A percentile compares a stretch with the other conserved stretches of the same genome.
These are phyloP conservation scores for Lactarius akahatsu DNA, from an alignment of 768 basidiomycete species.

Conservation along the genomic window DNA sequence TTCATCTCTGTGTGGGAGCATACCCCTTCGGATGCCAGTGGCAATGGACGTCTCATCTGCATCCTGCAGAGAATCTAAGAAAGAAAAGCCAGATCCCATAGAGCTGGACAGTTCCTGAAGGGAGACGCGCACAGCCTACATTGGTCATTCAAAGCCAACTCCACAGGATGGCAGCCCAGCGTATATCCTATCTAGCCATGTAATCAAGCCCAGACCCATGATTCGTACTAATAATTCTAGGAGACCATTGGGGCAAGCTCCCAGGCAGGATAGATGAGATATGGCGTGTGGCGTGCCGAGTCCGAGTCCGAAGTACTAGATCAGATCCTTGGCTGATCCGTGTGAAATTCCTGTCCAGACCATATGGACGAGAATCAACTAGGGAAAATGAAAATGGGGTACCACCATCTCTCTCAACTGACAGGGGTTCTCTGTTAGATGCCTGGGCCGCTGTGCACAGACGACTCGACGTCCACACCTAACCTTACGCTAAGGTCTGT, in stretches of 20 bases:
- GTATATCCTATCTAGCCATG: neutral
- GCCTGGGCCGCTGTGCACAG: no score
- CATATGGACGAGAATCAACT: neutral
- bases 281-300: neutral
- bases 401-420: neutral
- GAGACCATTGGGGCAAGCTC: neutral
- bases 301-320: neutral
- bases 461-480: neutral
- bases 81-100: neutral
- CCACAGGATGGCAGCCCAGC: no score
- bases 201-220: neutral
- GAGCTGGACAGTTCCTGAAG: neutral
- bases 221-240: neutral
- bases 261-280: neutral
- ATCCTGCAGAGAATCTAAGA: neutral
- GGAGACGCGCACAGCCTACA: neutral
- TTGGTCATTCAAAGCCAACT: neutral
- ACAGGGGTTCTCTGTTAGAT: neutral
- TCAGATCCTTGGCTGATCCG: neutral
- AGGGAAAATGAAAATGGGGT: neutral
- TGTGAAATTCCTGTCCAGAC: no score
- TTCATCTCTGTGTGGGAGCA: neutral
- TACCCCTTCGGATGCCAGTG: neutral
- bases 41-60: neutral
- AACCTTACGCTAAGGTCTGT: constrained; percentile 17